Percentiles rank a stretch among this genome's conserved stretches.
phyloP scores from a whole-genome alignment of 2,329 filamentous ascomycete genomes.

The Rutstroemia sp. region DNA sequence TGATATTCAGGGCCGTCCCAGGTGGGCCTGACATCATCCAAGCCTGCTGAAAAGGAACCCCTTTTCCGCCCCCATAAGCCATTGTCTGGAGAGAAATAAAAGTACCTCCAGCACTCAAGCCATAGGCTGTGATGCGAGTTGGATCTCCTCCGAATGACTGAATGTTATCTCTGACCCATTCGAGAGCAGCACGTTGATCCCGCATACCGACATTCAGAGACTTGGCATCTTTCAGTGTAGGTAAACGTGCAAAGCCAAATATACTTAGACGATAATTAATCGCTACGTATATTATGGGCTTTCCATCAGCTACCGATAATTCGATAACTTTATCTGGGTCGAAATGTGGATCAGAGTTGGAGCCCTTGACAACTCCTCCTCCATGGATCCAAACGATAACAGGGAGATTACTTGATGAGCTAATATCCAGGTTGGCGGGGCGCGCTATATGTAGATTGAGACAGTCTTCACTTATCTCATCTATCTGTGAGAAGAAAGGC shows the following conservation, averaged over 20 bases:
- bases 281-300: slow-evolving; percentile 5
- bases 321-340: neutral
- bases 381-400: slow-evolving; percentile 6
- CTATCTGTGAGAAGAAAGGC: neutral
- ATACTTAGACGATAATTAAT: slow-evolving; percentile 6
- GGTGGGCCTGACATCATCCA: neutral
- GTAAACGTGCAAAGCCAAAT: slow-evolving; percentile 5
- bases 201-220: slow-evolving; percentile 8
- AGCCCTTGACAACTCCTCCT: slow-evolving; percentile 6
- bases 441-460: slow-evolving; percentile 3
- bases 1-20: neutral
- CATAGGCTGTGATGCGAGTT: neutral
- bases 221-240: neutral
- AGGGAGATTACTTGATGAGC: neutral
- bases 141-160: slow-evolving; percentile 1
- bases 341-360: neutral
- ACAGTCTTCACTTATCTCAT: slow-evolving; percentile 8
- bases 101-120: neutral
- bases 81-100: neutral
- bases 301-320: neutral
- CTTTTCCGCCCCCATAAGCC: neutral
- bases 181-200: slow-evolving; percentile 5
- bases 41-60: slow-evolving; percentile 1
- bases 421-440: neutral
- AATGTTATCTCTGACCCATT: slow-evolving; percentile 7